These are phyloP conservation scores for Chrysosporium keratinophilum DNA, from an alignment of 2,329 filamentous ascomycete genomes.

Conservation along the genomic window DNA sequence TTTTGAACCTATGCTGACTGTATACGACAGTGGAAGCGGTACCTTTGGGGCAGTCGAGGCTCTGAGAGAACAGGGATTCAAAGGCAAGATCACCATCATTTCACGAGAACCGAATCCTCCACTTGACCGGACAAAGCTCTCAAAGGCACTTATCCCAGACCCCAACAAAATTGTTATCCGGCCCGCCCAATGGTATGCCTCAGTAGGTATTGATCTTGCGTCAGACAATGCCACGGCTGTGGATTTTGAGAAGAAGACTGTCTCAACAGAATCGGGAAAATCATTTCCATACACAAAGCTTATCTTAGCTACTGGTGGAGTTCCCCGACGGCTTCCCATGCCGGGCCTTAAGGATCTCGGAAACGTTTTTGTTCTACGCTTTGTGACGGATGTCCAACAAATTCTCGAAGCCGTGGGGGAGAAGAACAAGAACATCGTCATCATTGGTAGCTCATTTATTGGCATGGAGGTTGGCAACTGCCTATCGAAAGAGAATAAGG, in stretches of 20 bases:
- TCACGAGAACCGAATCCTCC: constrained; percentile 74
- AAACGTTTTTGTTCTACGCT: constrained; percentile 80
- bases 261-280: constrained; percentile 63
- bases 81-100: constrained; percentile 70
- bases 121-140: constrained; percentile 90
- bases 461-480: constrained; percentile 92
- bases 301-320: constrained; percentile 78
- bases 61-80: constrained; percentile 70
- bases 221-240: constrained; percentile 57
- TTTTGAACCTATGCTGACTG: constrained; percentile 3
- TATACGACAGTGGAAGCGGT: constrained; percentile 57
- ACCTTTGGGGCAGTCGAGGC: constrained; percentile 72
- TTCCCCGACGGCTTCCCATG: constrained; percentile 63
- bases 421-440: constrained; percentile 81
- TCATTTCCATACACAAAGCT: constrained; percentile 75
- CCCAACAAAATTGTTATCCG: constrained; percentile 66
- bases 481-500: constrained; percentile 67
- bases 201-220: constrained; percentile 47
- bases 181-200: constrained; percentile 64
- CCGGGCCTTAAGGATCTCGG: constrained; percentile 74
- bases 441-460: constrained; percentile 91
- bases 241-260: constrained; percentile 62
- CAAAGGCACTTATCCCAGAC: constrained; percentile 82
- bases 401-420: constrained; percentile 70
- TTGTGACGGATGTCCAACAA: constrained; percentile 61